Evolutionary conservation across 768 basidiomycete genomes (phyloP).

Genomic region (Myochromella boudieri): DNA sequence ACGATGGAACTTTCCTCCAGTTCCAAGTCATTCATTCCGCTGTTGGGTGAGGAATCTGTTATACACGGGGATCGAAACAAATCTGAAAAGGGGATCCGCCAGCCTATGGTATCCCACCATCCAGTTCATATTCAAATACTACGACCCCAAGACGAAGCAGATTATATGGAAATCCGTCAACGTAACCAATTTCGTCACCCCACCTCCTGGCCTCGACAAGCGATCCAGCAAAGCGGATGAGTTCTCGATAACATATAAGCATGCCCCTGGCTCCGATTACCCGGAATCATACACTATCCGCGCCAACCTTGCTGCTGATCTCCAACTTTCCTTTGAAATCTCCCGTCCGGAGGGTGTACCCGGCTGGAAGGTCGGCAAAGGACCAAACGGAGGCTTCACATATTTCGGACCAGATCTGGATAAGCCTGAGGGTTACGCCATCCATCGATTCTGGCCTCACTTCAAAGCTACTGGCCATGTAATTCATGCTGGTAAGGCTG

Average conservation of each 20-base stretch:
- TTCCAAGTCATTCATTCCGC: constrained; percentile 24
- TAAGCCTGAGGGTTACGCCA: constrained; percentile 80
- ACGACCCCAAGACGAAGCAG: constrained; percentile 74
- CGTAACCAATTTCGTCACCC: constrained; percentile 74
- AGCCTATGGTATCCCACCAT: constrained; percentile 94
- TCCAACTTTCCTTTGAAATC: constrained; percentile 79
- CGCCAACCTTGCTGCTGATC: constrained; percentile 75
- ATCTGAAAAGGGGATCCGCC: constrained; percentile 12
- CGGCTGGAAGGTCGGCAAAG: constrained; percentile 91
- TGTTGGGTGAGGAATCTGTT: constrained; percentile 20
- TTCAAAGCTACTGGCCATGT: constrained; percentile 63
- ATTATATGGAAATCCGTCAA: constrained; percentile 86
- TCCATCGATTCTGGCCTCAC: constrained; percentile 91
- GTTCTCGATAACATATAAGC: constrained; percentile 72
- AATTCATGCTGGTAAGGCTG: constrained; percentile 63
- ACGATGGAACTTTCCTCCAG: constrained; percentile 59
- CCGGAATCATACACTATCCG: constrained; percentile 80
- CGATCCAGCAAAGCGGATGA: constrained; percentile 85
- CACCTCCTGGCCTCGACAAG: constrained; percentile 79
- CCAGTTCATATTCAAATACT: constrained; percentile 90
- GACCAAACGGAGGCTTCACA: constrained; percentile 84
- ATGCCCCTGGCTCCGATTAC: constrained; percentile 51
- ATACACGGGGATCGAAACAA: constrained; percentile 11
- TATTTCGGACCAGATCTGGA: constrained; percentile 74
- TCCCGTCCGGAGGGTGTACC: constrained; percentile 66